phyloP scores from a whole-genome alignment of 176 grass and related monocot species.

The Triticum dicoccoides region DNA sequence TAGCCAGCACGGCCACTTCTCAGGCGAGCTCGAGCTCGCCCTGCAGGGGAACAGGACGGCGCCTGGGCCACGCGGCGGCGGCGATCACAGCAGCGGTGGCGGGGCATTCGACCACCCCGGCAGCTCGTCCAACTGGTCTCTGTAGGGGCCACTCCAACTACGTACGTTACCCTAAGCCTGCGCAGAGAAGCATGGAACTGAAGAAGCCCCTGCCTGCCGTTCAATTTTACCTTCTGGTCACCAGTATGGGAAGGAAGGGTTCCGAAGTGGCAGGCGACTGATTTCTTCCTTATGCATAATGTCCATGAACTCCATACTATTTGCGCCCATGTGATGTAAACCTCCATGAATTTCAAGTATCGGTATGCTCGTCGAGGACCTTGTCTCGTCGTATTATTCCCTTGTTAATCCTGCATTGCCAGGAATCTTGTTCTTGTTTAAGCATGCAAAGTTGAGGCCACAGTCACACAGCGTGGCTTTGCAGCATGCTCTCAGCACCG shows the following conservation, averaged over 20 bases:
- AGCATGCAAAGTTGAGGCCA: constrained; percentile 40
- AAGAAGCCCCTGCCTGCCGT: constrained; percentile 3
- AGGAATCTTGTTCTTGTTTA: constrained; percentile 44
- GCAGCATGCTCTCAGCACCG: constrained; percentile 48
- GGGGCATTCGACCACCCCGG: constrained; percentile 48
- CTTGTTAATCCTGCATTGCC: not conserved
- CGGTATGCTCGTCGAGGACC: constrained; percentile 26
- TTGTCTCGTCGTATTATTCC: constrained; percentile 27
- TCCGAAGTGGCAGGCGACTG: not conserved
- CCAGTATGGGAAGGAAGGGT: not conserved
- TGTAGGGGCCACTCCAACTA: constrained; percentile 38
- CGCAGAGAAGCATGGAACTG: constrained; percentile 23
- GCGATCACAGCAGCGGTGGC: constrained; percentile 35
- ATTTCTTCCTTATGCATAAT: constrained; percentile 13
- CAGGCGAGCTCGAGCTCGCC: constrained; percentile 88
- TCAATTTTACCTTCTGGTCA: constrained; percentile 23
- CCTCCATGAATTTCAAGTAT: constrained; percentile 18
- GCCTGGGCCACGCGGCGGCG: constrained; percentile 8
- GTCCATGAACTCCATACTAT: constrained; percentile 35
- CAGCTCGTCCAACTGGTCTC: constrained; percentile 64
- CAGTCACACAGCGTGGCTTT: constrained; percentile 38
- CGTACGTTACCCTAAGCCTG: not conserved
- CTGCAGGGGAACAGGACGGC: constrained; percentile 60
- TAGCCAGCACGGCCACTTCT: constrained; percentile 62
- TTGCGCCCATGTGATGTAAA: constrained; percentile 38